Evolutionary conservation across 1,284 basidiomycete genomes (phyloP).

Genomic region (Boletus albobrunnescens): DNA sequence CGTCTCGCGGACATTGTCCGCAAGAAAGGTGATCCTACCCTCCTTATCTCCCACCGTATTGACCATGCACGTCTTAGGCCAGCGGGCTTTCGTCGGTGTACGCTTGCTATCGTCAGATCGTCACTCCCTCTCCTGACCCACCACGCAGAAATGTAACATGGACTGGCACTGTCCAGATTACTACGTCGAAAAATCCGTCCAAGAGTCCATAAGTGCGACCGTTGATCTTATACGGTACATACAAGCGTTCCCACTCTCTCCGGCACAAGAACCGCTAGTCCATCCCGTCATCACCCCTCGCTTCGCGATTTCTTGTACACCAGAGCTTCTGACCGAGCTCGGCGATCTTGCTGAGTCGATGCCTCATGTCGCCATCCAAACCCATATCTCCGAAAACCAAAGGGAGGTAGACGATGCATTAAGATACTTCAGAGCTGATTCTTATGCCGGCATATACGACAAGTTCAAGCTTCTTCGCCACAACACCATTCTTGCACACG

Average conservation of each 20-base stretch:
- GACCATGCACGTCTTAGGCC: conserved; percentile 46
- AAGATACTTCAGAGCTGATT: conserved; percentile 59
- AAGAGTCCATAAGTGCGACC: conserved; percentile 59
- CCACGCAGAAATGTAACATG: conserved; percentile 90
- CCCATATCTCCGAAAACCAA: conserved; percentile 87
- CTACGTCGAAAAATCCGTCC: conserved; percentile 69
- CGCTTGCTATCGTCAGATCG: conserved; percentile 23
- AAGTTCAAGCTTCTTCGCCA: conserved; percentile 68
- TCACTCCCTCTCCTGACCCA: conserved; percentile 12
- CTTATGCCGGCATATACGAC: conserved; percentile 84
- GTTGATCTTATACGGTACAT: conserved; percentile 69
- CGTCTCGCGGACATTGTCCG: conserved; percentile 76
- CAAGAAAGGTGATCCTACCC: conserved; percentile 46
- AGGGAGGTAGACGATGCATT: conserved; percentile 71
- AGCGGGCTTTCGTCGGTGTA: conserved; percentile 84
- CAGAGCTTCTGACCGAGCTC: conserved; percentile 64
- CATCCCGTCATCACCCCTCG: conserved; percentile 91
- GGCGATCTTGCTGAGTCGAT: conserved; percentile 50
- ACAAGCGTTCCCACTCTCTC: conserved; percentile 44
- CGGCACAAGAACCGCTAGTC: conserved; percentile 50
- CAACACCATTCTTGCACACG: conserved; percentile 89
- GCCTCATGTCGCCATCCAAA: conserved; percentile 76
- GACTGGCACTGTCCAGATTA: conserved; percentile 65
- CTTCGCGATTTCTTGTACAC: conserved; percentile 90
- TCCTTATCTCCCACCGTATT: conserved; percentile 1